phyloP scores from a whole-genome alignment of 345 rosid genomes.

The Limnanthes douglasii region DNA sequence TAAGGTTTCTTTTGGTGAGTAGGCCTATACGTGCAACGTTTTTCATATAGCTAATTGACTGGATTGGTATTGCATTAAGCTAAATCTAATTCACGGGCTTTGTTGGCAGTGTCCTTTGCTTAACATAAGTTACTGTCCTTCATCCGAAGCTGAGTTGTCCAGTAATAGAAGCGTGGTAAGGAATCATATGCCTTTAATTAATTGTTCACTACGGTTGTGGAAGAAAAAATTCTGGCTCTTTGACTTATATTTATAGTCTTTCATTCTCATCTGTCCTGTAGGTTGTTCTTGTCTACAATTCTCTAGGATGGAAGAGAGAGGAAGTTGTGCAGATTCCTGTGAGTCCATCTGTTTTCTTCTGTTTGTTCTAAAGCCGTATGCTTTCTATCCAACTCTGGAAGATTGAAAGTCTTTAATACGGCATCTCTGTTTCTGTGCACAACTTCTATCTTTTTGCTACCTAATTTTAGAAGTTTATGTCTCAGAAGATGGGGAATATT shows the following conservation, averaged over 20 bases:
- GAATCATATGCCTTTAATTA: slow-evolving; percentile 3
- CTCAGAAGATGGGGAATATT: no score
- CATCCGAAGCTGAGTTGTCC: slow-evolving; percentile 54
- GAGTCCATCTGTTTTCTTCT: slow-evolving; percentile 14
- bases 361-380: no score
- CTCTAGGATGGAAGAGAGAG: slow-evolving; percentile 82
- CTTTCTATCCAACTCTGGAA: no score
- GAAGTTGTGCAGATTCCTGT: slow-evolving; percentile 76
- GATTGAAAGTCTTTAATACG: no score
- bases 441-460: no score
- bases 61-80: slow-evolving; percentile 4
- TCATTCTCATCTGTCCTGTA: slow-evolving; percentile 13
- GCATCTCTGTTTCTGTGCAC: no score
- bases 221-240: slow-evolving; percentile 8
- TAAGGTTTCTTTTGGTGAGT: no score
- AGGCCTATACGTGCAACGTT: no score
- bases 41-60: no score
- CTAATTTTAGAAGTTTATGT: no score
- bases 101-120: slow-evolving; percentile 77
- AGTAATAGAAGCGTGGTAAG: slow-evolving; percentile 64
- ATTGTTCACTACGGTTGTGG: no score
- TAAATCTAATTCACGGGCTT: slow-evolving; percentile 12
- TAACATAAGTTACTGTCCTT: slow-evolving; percentile 87
- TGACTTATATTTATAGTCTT: slow-evolving; percentile 6
- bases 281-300: slow-evolving; percentile 72